phyloP scores from a whole-genome alignment of 1,284 basidiomycete species.

The Microbotryomycetes sp. region DNA sequence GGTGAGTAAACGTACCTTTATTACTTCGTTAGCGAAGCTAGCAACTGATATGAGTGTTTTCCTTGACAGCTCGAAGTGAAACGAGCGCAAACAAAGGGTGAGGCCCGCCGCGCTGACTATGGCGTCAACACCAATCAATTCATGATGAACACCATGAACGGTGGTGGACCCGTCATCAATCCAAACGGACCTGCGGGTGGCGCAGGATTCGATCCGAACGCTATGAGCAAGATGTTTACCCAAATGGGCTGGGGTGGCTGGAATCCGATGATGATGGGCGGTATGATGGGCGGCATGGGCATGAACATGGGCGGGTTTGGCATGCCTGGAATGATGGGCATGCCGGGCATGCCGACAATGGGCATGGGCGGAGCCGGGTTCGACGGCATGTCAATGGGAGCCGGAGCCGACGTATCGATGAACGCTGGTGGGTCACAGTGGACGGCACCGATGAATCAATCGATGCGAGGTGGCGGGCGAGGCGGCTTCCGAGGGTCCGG shows the following conservation, averaged over 20 bases:
- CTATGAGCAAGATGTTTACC: constrained; percentile 51
- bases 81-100: constrained; percentile 28
- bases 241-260: constrained; percentile 42
- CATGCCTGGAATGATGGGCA: constrained; percentile 32
- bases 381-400: neutral
- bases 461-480: constrained; percentile 5
- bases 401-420: neutral
- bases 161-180: neutral
- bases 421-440: constrained; percentile 4
- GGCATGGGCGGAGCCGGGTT: constrained; percentile 4
- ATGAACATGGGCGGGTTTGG: constrained; percentile 33
- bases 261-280: constrained; percentile 37
- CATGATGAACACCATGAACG: neutral
- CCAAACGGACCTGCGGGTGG: constrained; percentile 9
- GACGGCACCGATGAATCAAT: constrained; percentile 20
- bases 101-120: constrained; percentile 19
- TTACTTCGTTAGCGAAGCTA: neutral
- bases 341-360: constrained; percentile 42
- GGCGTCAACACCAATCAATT: constrained; percentile 16
- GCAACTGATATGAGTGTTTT: neutral
- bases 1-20: constrained; percentile 15
- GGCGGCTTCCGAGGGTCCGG: neutral
- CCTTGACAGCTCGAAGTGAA: constrained; percentile 30
- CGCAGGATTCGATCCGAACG: constrained; percentile 44
- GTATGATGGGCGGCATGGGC: constrained; percentile 21